Conservation (phyloP, 306 rosid species). For the Cucumis sativus region DNA sequence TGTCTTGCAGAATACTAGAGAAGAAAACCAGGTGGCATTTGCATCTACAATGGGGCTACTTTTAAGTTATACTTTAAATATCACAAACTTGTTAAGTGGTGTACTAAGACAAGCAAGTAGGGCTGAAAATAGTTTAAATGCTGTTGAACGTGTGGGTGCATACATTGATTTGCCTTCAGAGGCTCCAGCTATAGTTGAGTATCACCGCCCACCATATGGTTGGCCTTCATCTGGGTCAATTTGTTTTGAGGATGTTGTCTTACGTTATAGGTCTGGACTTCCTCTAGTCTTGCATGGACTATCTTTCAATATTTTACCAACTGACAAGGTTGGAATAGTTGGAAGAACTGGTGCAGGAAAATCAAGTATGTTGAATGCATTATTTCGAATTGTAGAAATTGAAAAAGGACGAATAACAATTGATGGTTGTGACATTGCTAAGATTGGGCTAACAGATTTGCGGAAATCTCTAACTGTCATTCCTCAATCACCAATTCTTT, state of each 20-base stretch:
- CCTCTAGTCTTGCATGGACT: slow-evolving; percentile 75
- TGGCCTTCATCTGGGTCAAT: slow-evolving; percentile 80
- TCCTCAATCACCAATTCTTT: slow-evolving; percentile 83
- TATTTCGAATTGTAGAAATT: slow-evolving; percentile 69
- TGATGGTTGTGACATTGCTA: slow-evolving; percentile 56
- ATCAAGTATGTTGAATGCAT: slow-evolving; percentile 85
- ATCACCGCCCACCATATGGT: slow-evolving; percentile 57
- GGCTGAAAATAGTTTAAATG: slow-evolving; percentile 72
- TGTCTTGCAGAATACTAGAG: slow-evolving; percentile 57
- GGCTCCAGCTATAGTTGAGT: slow-evolving; percentile 50
- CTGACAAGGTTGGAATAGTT: slow-evolving; percentile 79
- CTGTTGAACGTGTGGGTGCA: slow-evolving; percentile 79
- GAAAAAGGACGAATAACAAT: slow-evolving; percentile 61
- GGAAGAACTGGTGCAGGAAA: slow-evolving; percentile 98
- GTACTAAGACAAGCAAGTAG: slow-evolving; percentile 75
- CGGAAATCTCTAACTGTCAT: slow-evolving; percentile 72
- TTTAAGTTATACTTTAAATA: slow-evolving; percentile 68
- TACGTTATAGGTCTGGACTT: slow-evolving; percentile 84
- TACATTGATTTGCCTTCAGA: slow-evolving; percentile 65
- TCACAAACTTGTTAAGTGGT: slow-evolving; percentile 58
- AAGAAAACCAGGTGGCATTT: slow-evolving; percentile 36
- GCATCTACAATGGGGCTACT: slow-evolving; percentile 89
- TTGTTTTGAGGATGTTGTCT: slow-evolving; percentile 61
- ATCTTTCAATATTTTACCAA: slow-evolving; percentile 47
- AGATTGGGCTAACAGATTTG: slow-evolving; percentile 58